Evolutionary conservation across 441 rosid species (phyloP).

Genomic region (Mallotus japonicus): DNA sequence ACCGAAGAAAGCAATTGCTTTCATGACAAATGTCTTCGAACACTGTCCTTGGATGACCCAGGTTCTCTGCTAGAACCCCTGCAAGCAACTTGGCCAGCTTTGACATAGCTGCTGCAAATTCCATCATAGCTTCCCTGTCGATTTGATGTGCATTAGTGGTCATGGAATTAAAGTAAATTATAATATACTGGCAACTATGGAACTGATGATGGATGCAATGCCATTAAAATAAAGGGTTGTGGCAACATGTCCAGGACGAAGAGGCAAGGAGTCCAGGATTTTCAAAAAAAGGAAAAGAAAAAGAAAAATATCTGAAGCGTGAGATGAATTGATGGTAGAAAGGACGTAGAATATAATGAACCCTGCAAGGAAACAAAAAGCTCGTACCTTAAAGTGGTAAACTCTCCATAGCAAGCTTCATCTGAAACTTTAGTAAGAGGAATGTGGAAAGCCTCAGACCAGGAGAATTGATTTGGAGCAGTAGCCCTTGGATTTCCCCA

Average conservation of each 20-base stretch:
- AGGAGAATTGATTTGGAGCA: conserved; percentile 48
- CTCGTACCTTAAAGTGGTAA: conserved; percentile 42
- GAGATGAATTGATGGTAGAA: no score
- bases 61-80: conserved; percentile 43
- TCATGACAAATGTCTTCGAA: conserved; percentile 42
- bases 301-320: no score
- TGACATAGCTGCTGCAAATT: conserved; percentile 52
- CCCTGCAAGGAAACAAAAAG: no score
- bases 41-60: conserved; percentile 27
- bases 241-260: no score
- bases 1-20: conserved; percentile 57
- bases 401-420: conserved; percentile 43
- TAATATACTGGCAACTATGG: no score
- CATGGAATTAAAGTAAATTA: no score
- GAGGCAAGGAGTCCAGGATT: no score
- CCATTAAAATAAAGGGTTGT: no score
- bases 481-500: conserved; percentile 61
- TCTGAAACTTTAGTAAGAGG: conserved; percentile 52
- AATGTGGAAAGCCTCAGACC: conserved; percentile 73
- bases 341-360: no score
- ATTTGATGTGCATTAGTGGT: not conserved
- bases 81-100: conserved; percentile 52
- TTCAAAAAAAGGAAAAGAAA: no score
- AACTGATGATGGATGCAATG: no score
- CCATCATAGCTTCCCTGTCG: conserved; percentile 45